Base-by-base conservation (phyloP, 768 basidiomycete genomes). In the Pluteus cervinus region DNA sequence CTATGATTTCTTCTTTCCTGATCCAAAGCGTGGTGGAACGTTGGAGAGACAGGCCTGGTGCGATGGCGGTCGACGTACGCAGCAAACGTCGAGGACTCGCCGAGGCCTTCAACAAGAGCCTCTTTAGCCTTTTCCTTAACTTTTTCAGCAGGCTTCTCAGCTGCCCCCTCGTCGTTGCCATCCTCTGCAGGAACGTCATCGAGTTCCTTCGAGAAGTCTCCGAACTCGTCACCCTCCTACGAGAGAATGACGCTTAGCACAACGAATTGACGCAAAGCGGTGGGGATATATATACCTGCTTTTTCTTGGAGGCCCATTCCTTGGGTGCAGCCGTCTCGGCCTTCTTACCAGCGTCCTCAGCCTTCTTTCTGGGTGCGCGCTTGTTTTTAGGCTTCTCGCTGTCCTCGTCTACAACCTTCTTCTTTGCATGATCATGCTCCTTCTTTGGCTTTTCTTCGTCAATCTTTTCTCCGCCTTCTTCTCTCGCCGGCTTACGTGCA, bases 401-500 rank as follows among this genome's bases (percentile, higher is more conserved):
- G 3, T 53, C 56, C 5, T 37, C 51, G 22, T 51, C 57, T 28
- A 48, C 52, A 7, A 44, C 49, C 8, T 33, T 51, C 14, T 33
- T 47, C 14, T 48, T 50, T n/a, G n/a, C n/a, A 43, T 61, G 61
- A 52, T 46, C 64, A 37, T 66, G 65, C 40, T 66, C 66, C 62
- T 73, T 75, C 56, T 72, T 69, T 11, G 71, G 69, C 42, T 74
- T 71, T 22, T 65, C 71, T 4, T 66, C 67, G n/a, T 57, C 66
- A 5, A 54, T 65, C 1, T 52, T 62, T 12, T 62, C 69, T 9
- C 52, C 74, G 4, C 56, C 66, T 7, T 73, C 58, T n/a, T n/a
- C n/a, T n/a, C n/a, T n/a, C n/a, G n/a, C n/a, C n/a, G n/a, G n/a
- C 47, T 84, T 88, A 44, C 68, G 69, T 3, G 87, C 86, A 12